A percentile compares a stretch with the other conserved stretches of the same genome.
These are phyloP conservation scores for Acer saccharum DNA, from an alignment of 345 rosid species.

Conservation along the genomic window DNA sequence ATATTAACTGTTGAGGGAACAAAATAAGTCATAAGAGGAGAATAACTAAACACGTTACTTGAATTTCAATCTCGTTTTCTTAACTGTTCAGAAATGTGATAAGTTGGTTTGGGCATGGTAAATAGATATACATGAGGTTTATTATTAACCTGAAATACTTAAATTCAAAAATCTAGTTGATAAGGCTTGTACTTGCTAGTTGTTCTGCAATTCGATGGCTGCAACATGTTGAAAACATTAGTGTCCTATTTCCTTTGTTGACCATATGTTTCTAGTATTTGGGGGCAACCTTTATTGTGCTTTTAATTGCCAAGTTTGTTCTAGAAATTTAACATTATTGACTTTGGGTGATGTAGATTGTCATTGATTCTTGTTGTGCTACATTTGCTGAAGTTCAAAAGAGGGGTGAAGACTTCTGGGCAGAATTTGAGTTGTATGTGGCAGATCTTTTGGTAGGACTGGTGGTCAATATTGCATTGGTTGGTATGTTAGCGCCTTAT, in stretches of 20 bases:
- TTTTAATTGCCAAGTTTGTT: not conserved
- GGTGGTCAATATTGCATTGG: slow-evolving; percentile 83
- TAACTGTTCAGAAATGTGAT: not conserved
- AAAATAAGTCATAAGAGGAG: not conserved
- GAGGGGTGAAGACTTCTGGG: slow-evolving; percentile 94
- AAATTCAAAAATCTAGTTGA: not conserved
- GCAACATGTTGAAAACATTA: not conserved
- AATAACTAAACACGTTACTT: not conserved
- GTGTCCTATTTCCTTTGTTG: not conserved
- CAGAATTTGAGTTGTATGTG: slow-evolving; percentile 86
- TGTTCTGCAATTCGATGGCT: slow-evolving; percentile 3
- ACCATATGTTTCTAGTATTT: not conserved
- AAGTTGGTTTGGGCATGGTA: not conserved
- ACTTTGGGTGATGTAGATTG: slow-evolving; percentile 55
- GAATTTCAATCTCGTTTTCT: not conserved
- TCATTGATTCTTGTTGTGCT: slow-evolving; percentile 88
- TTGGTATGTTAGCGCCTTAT: slow-evolving; percentile 94
- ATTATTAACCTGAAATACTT: not conserved
- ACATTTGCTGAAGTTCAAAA: slow-evolving; percentile 92
- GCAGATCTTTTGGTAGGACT: slow-evolving; percentile 91
- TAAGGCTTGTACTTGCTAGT: not conserved
- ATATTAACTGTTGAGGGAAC: not conserved
- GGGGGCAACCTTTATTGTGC: not conserved
- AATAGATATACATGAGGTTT: not conserved
- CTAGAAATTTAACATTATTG: not conserved